Base-by-base conservation (phyloP, 2,329 filamentous ascomycete genomes). In the Zasmidium cellare region DNA sequence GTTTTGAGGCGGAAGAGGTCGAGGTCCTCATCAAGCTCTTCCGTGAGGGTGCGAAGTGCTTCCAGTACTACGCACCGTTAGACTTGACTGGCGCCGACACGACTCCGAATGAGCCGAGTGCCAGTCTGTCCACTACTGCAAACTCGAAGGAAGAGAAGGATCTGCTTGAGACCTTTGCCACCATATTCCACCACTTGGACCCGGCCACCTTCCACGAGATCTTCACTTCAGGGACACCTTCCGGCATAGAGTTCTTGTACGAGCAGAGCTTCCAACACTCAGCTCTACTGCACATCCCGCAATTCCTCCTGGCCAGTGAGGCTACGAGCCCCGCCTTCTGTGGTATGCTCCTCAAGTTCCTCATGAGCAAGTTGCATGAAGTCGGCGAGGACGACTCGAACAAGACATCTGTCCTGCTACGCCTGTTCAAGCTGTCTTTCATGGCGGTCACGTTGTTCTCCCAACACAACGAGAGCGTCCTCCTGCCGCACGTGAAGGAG, bases 361-460 rank as follows among this genome's bases (percentile, higher is more conserved):
- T 99, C 59, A 99, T 99, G 94, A 90, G 93, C 67, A 89, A 91
- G 53, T 96, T 99, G 57, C 90, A 96, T 62, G 90, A 99, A 72
- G 92, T 99, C 46, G 94, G 94, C 20, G 94, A 91, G 0, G 87
- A 89, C 7, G 92, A 99, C 74, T 87, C 94, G 53, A 92, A 91
- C 71, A 96, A 93, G 74, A 93, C 94, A 0, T 93, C 92, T 5
- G 96, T 99, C 49, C 78, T 99, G 31, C 79, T 99, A 51, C 85
- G 96, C 55, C 85, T 99, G 52, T 99, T 97, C 79, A 99, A 99
- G 76, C 78, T 99, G 51, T 96, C 93, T 0, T 99, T 99, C 74
- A 99, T 99, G 94, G 96, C 96, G 0, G 94, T 99, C 41, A 99
- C 94, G 0, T 81, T 99, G 1, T 99, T 99, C 74, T 92, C 92